A percentile compares a stretch with the other conserved stretches of the same genome.
Conservation (phyloP, 2,329 filamentous ascomycete genomes). For the Macrophomina tecta region DNA sequence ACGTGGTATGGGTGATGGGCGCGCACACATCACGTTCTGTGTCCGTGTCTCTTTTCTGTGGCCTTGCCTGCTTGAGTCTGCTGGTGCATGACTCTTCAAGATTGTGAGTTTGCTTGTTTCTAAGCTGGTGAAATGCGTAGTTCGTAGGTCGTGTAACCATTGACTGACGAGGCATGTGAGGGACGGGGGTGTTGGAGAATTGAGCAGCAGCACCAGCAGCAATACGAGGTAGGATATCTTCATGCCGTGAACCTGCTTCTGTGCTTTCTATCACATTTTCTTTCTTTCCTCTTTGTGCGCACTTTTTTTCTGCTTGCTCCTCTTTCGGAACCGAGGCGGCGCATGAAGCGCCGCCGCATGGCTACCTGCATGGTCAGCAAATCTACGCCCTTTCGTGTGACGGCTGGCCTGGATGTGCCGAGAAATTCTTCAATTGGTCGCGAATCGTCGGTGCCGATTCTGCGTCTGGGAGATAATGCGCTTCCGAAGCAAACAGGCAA, state of each 20-base stretch:
- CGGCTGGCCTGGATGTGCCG: not conserved
- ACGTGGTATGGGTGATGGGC: too few relatives aligned
- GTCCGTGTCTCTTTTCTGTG: too few relatives aligned
- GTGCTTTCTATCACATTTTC: slow-evolving; percentile 19
- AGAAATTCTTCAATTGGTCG: not conserved
- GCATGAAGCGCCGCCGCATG: not conserved
- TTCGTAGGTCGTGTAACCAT: not conserved
- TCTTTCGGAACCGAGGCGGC: not conserved
- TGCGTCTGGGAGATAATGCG: not conserved
- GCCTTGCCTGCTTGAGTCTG: not conserved
- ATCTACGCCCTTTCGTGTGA: not conserved
- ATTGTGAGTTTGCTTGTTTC: not conserved
- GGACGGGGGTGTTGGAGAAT: not conserved
- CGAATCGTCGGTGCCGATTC: not conserved
- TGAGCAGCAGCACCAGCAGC: too few relatives aligned
- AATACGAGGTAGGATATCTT: slow-evolving; percentile 3
- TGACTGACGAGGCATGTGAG: slow-evolving; percentile 8
- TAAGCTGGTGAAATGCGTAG: too few relatives aligned
- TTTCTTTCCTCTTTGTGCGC: not conserved
- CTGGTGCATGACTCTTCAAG: not conserved
- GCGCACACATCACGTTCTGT: not conserved
- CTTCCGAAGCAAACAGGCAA: not conserved
- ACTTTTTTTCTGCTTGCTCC: not conserved
- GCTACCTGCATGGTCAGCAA: slow-evolving; percentile 3
- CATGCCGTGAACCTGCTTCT: not conserved